These are phyloP conservation scores for Phytophthora fragariaefolia DNA, from an alignment of 352 stramenopile species.

Conservation along the genomic window DNA sequence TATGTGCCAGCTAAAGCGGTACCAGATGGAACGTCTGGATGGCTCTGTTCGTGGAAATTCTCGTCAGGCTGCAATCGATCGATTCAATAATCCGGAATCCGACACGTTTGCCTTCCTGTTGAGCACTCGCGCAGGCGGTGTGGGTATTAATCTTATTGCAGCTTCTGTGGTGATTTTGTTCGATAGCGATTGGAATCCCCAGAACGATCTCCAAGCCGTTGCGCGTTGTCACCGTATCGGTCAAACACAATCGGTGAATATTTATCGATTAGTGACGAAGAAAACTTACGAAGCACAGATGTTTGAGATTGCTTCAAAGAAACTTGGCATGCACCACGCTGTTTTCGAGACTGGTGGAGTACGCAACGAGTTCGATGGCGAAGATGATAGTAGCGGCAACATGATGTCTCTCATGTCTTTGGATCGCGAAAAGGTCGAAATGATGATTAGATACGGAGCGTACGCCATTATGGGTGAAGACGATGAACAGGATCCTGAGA, in stretches of 20 bases:
- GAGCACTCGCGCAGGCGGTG: conserved; percentile 96
- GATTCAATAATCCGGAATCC: conserved; percentile 95
- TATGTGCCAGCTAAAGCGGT: conserved; percentile 81
- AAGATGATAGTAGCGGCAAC: conserved; percentile 93
- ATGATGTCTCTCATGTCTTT: conserved; percentile 93
- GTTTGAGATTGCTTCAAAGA: conserved; percentile 99
- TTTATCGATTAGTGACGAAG: conserved; percentile 99
- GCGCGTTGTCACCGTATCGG: conserved; percentile 99
- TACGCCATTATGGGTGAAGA: conserved; percentile 98
- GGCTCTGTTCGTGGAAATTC: conserved; percentile 96
- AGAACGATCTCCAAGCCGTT: conserved; percentile 98
- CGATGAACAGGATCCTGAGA: conserved; percentile 92
- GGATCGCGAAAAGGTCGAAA: conserved; percentile 98
- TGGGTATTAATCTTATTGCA: conserved; percentile 97
- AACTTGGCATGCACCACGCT: conserved; percentile 98
- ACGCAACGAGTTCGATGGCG: conserved; percentile 93
- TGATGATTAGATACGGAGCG: conserved; percentile 97
- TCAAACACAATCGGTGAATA: conserved; percentile 99
- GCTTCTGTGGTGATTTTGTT: conserved; percentile 88
- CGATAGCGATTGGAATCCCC: conserved; percentile 98
- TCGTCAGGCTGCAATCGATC: conserved; percentile 98
- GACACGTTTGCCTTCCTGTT: conserved; percentile 98
- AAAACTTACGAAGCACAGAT: conserved; percentile 99
- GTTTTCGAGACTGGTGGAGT: conserved; percentile 96
- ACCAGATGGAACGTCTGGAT: conserved; percentile 96